phyloP scores from a whole-genome alignment of 352 stramenopile genomes.

The Elongisporangium senticosum region DNA sequence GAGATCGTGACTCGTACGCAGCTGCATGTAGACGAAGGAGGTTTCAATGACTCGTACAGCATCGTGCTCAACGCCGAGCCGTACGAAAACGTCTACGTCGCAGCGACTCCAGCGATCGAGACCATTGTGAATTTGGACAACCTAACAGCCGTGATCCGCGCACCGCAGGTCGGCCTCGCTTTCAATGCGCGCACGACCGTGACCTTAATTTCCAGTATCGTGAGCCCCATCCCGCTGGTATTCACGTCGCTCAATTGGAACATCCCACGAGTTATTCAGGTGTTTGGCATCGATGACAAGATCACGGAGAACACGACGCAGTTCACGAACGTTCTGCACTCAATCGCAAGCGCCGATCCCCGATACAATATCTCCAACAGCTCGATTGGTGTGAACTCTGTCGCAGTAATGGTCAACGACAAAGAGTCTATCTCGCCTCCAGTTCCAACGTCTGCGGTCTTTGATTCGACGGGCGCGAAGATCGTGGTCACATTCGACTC shows the following conservation, averaged over 20 bases:
- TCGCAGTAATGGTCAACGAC: slow-evolving; percentile 56
- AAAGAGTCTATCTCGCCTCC: slow-evolving; percentile 56
- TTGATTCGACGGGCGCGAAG: slow-evolving; percentile 48
- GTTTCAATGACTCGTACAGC: slow-evolving; percentile 75
- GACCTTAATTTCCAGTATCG: slow-evolving; percentile 2
- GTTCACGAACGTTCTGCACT: slow-evolving; percentile 42
- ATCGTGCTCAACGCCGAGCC: slow-evolving; percentile 56
- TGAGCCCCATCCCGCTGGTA: slow-evolving; percentile 30
- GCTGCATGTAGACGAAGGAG: slow-evolving; percentile 61
- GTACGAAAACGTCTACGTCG: slow-evolving; percentile 51
- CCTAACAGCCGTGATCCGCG: slow-evolving; percentile 12
- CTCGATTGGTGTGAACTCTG: slow-evolving; percentile 29
- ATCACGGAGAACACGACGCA: slow-evolving; percentile 58
- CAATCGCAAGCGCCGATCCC: slow-evolving; percentile 33
- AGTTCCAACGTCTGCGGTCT: slow-evolving; percentile 32
- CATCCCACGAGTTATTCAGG: slow-evolving; percentile 25
- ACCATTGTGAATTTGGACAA: slow-evolving; percentile 31
- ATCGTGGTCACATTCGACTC: slow-evolving; percentile 62
- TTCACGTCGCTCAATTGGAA: slow-evolving; percentile 69
- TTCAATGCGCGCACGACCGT: slow-evolving; percentile 16
- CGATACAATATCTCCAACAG: slow-evolving; percentile 63
- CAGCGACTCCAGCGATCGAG: slow-evolving; percentile 31
- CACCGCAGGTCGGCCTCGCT: slow-evolving; percentile 26
- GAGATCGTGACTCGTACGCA: slow-evolving; percentile 13
- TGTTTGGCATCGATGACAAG: slow-evolving; percentile 58